Base-by-base conservation (phyloP, 805 yeast species). In the Kluyveromyces wickerhamii region DNA sequence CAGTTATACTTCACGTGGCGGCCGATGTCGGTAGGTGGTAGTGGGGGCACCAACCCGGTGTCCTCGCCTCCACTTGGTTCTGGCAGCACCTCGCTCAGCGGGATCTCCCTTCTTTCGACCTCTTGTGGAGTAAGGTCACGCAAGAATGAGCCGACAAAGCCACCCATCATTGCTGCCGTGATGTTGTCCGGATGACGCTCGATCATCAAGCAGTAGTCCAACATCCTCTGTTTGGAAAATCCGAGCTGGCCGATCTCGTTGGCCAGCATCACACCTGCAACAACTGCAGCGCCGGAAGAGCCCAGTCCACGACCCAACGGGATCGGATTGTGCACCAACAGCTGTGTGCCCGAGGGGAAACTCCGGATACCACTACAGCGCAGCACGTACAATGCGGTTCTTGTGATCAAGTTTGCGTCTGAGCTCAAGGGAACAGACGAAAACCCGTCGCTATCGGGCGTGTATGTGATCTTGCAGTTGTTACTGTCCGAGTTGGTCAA, bases 101-200 rank as follows among this genome's bases (percentile, higher is more conserved):
- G 96, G 36, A 86, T 82, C 55, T 80, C 87, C 44, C 83, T 81
- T 35, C 83, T 72, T 39, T 69, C 77, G 44, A 71, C 68, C 45
- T 88, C 96, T 26, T 74, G 71, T 3, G 78, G 76, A 21, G 77
- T 66, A 39, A 92, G 64, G 42, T 84, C 94, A 50, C 94, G 74
- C 52, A 92, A 70, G 60, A 82, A 92, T 4, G 96, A 86, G 28
- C 98, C 98, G 27, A 88, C 95, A 59, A 92, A 92, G 1, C 98
- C 96, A 40, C 98, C 98, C 79, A 88, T 81, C 95, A 92, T 86
- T 23, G 98, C 95, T 21, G 98, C 98, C 9, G 96, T 86, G 52
- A 92, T 88, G 60, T 92, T 92, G 62, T 92, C 98, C 22, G 98
- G 98, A 53, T 92, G 98, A 57, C 97, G 78, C 66, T 92, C 98